These are phyloP conservation scores for Colletotrichum sp. DNA, from an alignment of 2,329 filamentous ascomycete species.

Conservation along the genomic window DNA sequence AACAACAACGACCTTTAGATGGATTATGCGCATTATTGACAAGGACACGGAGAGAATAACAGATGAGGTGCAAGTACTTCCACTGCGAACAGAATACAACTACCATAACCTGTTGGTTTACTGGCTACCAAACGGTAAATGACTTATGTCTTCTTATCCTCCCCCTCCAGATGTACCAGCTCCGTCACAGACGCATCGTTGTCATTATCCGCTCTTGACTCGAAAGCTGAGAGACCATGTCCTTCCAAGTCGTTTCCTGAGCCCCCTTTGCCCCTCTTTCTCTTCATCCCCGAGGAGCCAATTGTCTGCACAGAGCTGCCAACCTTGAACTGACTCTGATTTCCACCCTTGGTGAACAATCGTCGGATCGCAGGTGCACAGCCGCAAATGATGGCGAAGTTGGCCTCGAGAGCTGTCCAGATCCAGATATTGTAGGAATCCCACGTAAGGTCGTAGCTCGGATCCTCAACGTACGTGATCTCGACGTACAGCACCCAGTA, in stretches of 20 bases:
- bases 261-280: background rate
- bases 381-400: conserved; percentile 46
- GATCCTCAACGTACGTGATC: conserved; percentile 25
- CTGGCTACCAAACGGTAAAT: background rate
- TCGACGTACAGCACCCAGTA: conserved; percentile 40
- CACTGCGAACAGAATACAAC: background rate
- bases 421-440: conserved; percentile 45
- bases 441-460: conserved; percentile 46
- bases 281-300: background rate
- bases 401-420: conserved; percentile 46
- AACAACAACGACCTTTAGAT: background rate
- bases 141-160: background rate
- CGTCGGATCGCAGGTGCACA: conserved; percentile 24
- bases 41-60: background rate
- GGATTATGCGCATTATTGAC: background rate
- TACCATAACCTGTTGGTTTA: background rate
- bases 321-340: background rate
- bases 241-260: background rate
- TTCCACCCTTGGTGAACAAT: background rate
- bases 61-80: background rate
- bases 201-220: background rate
- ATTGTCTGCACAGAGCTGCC: background rate
- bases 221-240: background rate
- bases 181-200: background rate
- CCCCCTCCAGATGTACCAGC: background rate